Conservation (phyloP, 108 stramenopile species). For the Thalassiosira profunda region DNA sequence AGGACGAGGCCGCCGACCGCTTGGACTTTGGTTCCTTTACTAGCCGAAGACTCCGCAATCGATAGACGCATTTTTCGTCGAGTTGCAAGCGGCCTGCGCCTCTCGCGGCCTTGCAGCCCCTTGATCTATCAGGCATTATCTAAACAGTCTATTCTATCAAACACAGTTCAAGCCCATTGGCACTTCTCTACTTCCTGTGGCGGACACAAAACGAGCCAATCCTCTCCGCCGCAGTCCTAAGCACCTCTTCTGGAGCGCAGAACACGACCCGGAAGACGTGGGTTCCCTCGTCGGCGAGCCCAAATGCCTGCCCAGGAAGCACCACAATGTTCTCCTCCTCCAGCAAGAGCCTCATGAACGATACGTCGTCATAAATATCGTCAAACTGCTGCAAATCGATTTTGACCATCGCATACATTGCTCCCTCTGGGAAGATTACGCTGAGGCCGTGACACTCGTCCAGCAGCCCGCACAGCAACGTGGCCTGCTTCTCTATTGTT, state of each 20-base stretch:
- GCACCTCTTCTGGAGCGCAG: conserved; percentile 61
- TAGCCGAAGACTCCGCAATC: too few relatives aligned
- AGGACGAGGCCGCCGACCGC: too few relatives aligned
- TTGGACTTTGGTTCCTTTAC: too few relatives aligned
- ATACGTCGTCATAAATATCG: conserved; percentile 65
- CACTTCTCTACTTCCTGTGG: conserved; percentile 29
- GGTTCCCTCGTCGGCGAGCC: conserved; percentile 29
- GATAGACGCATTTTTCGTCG: too few relatives aligned
- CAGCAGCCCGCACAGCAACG: conserved; percentile 53
- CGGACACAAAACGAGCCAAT: conserved; percentile 77
- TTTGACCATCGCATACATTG: conserved; percentile 92
- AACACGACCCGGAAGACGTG: conserved; percentile 85
- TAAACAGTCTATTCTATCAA: too few relatives aligned
- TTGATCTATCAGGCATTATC: too few relatives aligned
- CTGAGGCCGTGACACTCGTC: conserved; percentile 66
- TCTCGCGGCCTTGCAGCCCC: too few relatives aligned
- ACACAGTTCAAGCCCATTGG: background rate
- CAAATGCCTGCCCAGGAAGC: conserved; percentile 92
- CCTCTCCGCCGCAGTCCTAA: conserved; percentile 64
- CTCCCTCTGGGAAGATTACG: conserved; percentile 76
- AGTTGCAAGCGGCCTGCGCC: too few relatives aligned
- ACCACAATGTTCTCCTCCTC: conserved; percentile 94
- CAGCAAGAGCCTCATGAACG: conserved; percentile 76
- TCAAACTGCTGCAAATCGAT: conserved; percentile 58
- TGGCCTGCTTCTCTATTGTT: conserved; percentile 69